phyloP scores from a whole-genome alignment of 2,329 filamentous ascomycete species.

The Uncinocarpus reesii region DNA sequence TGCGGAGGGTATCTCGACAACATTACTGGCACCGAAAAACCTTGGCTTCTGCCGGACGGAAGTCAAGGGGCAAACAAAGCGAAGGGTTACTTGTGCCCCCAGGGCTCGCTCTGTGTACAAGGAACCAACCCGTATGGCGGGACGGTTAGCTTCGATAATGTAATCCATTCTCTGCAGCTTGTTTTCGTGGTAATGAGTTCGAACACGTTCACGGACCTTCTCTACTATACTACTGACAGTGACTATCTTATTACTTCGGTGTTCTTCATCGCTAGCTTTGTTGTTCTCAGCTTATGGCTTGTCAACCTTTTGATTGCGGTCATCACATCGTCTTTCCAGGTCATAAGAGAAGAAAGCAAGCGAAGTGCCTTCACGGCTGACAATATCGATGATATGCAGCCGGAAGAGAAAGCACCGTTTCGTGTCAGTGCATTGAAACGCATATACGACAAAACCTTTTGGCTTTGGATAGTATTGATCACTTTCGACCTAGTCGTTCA shows the following conservation, averaged over 20 bases:
- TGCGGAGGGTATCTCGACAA: conserved; percentile 73
- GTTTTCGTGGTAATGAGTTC: conserved; percentile 98
- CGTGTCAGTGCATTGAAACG: conserved; percentile 49
- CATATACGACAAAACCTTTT: conserved; percentile 61
- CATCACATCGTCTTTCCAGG: conserved; percentile 96
- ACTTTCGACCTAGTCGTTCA: conserved; percentile 69
- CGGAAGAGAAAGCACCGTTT: conserved; percentile 27
- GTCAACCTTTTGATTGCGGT: conserved; percentile 91
- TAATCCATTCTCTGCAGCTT: conserved; percentile 78
- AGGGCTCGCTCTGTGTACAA: conserved; percentile 72
- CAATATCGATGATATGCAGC: conserved; percentile 44
- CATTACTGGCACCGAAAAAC: conserved; percentile 45
- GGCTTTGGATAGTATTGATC: conserved; percentile 74
- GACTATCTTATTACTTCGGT: conserved; percentile 81
- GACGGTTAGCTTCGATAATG: conserved; percentile 92
- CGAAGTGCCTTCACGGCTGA: conserved; percentile 83
- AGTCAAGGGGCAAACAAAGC: conserved; percentile 39
- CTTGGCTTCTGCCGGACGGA: conserved; percentile 58
- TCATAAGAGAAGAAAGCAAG: conserved; percentile 93
- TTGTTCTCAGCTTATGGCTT: conserved; percentile 93
- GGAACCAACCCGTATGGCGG: conserved; percentile 66
- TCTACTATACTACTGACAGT: conserved; percentile 86
- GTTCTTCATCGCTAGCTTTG: conserved; percentile 61
- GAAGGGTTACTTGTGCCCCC: conserved; percentile 84
- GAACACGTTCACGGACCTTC: conserved; percentile 89